Base-by-base conservation (phyloP, 2,329 filamentous ascomycete genomes). In the Arthroderma uncinatum region DNA sequence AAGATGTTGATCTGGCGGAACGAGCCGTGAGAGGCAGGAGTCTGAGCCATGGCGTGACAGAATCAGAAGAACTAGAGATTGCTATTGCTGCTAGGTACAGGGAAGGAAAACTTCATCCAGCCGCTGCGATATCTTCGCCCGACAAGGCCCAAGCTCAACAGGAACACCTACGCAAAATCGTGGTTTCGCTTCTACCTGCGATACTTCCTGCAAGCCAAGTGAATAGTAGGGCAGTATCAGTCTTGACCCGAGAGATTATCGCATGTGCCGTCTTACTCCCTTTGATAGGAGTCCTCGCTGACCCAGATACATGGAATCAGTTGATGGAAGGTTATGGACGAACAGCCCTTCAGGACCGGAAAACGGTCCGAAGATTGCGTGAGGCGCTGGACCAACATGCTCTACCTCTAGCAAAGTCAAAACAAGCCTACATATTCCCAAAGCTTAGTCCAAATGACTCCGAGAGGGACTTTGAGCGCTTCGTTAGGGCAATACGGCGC, bases 291-390 rank as follows among this genome's bases (percentile, higher is more conserved):
- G 76, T 90, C 60, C 76, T 98, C 16, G 82, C 88, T 4, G 92
- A 98, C 64, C 91, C 94, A 1, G 94, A 98, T 73, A 95, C 87
- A 7, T 98, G 92, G 92, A 97, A 98, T 66, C 91, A 96, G 70
- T 73, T 95, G 59, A 89, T 97, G 79, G 92, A 97, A 71, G 91
- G 85, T 57, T 89, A 86, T 71, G 84, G 90, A 16, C 84, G 88
- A 53, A 86, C 86, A 25, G 86, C 95, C 76, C 78, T 98, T 42
- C 93, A 97, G 70, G 94, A 98, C 69, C 83, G 94, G 37, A 97
- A 95, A 61, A 96, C 91, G 0, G 92, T 98, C 39, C 85, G 88
- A 57, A 95, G 90, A 70, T 80, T 98, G 56, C 84, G 93, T 57
- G 92, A 90, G 39, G 93, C 92, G 7, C 76, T 98, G 53, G 93